Evolutionary conservation across 2,329 filamentous ascomycete species (phyloP).

Genomic region (Septoria petroselini): DNA sequence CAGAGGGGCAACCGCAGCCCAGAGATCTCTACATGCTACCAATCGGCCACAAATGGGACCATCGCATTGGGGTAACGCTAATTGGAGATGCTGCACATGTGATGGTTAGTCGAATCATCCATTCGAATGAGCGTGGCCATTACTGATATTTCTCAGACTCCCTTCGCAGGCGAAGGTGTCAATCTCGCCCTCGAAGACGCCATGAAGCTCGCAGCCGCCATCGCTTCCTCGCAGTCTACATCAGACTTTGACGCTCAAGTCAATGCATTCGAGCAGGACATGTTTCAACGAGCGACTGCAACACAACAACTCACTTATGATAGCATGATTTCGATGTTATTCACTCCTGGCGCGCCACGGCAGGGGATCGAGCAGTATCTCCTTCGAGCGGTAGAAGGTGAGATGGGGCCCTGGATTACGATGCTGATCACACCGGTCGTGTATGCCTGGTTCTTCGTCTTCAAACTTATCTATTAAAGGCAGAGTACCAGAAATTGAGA

Average conservation of each 20-base stretch:
- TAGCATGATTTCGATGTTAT: conserved; percentile 49
- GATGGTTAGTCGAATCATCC: conserved; percentile 24
- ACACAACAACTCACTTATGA: conserved; percentile 44
- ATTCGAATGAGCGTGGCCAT: no score
- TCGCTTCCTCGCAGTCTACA: conserved; percentile 30
- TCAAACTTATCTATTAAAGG: conserved; percentile 32
- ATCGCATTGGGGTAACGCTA: conserved; percentile 40
- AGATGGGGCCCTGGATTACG: conserved; percentile 23
- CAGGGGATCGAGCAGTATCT: conserved; percentile 43
- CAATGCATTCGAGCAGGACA: conserved; percentile 38
- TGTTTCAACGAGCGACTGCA: conserved; percentile 39
- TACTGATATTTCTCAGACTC: conserved; percentile 24
- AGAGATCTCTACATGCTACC: conserved; percentile 42
- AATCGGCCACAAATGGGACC: conserved; percentile 40
- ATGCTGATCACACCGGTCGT: conserved; percentile 28
- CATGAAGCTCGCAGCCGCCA: conserved; percentile 36
- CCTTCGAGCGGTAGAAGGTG: conserved; percentile 23
- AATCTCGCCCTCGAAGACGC: conserved; percentile 23
- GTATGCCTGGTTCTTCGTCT: conserved; percentile 34
- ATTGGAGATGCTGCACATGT: conserved; percentile 45
- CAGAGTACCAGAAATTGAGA: no score
- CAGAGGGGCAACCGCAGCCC: conserved; percentile 28
- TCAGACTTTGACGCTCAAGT: conserved; percentile 34
- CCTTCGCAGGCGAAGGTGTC: conserved; percentile 24
- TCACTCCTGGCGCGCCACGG: conserved; percentile 48